phyloP scores from a whole-genome alignment of 116 monocot species.

The Posidonia oceanica region DNA sequence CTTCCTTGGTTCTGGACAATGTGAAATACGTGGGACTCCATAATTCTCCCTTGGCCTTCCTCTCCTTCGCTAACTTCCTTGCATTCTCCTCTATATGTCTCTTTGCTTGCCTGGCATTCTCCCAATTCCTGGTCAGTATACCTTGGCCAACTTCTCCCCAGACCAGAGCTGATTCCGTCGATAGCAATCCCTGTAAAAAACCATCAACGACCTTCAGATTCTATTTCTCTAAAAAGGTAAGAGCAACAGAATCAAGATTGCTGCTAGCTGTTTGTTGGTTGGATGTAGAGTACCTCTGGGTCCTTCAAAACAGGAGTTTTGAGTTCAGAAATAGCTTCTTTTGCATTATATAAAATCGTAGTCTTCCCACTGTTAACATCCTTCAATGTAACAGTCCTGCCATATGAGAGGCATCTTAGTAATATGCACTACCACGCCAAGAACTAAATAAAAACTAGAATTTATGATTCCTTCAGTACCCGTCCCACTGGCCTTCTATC shows the following conservation, averaged over 20 bases:
- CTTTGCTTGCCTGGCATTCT: conserved; percentile 53
- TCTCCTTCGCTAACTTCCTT: conserved; percentile 37
- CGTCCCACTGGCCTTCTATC: conserved; percentile 79
- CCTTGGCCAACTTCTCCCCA: conserved; percentile 65
- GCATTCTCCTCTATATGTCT: conserved; percentile 53
- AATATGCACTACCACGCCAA: background rate
- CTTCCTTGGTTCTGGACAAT: conserved; percentile 39
- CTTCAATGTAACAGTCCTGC: conserved; percentile 47
- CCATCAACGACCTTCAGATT: no score
- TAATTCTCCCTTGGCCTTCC: conserved; percentile 26
- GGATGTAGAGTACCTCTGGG: conserved; percentile 27
- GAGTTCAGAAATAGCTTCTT: conserved; percentile 51
- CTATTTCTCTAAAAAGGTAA: no score
- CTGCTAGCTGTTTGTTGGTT: no score
- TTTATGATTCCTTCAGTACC: conserved; percentile 15
- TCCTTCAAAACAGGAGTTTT: conserved; percentile 45
- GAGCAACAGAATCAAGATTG: no score
- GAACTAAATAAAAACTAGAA: background rate
- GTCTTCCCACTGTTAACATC: conserved; percentile 45
- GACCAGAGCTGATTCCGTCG: conserved; percentile 55
- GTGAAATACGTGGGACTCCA: conserved; percentile 77
- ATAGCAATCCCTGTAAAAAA: conserved; percentile 29
- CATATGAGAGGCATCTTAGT: background rate
- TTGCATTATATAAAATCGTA: conserved; percentile 48
- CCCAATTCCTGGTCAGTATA: conserved; percentile 75